Evolutionary conservation across 2,329 filamentous ascomycete species (phyloP).

Genomic region (Phialemoniopsis sp.): DNA sequence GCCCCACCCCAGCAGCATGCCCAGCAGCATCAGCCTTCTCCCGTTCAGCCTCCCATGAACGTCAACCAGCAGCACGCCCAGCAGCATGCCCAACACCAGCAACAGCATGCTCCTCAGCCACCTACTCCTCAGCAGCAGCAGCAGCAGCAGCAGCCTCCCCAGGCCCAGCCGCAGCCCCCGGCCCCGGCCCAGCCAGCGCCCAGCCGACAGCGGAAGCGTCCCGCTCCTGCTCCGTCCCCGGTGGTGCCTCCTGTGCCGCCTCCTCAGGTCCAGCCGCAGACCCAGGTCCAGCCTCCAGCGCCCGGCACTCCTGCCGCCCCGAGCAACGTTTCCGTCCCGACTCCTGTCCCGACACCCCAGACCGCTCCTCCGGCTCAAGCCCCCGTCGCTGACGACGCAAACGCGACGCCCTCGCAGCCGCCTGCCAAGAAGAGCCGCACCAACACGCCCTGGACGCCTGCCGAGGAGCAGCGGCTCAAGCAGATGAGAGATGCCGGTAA

Average conservation of each 20-base stretch:
- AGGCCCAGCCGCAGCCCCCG: constrained; percentile 18
- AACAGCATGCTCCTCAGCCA: constrained; percentile 21
- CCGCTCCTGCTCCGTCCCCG: constrained; percentile 22
- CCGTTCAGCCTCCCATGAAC: constrained; percentile 29
- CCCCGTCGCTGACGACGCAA: constrained; percentile 23
- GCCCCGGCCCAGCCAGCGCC: constrained; percentile 14
- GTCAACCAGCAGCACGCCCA: constrained; percentile 25
- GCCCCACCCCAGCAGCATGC: constrained; percentile 18
- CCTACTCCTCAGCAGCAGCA: constrained; percentile 21
- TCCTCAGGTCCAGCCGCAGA: constrained; percentile 13
- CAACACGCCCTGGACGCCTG: constrained; percentile 98
- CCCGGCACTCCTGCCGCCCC: constrained; percentile 20
- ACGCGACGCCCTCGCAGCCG: constrained; percentile 35
- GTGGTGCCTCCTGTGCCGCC: constrained; percentile 13
- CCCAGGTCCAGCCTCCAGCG: constrained; percentile 14
- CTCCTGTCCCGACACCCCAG: constrained; percentile 21
- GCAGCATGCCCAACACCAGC: constrained; percentile 27
- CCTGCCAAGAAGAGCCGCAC: constrained; percentile 88
- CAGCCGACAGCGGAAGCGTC: constrained; percentile 33
- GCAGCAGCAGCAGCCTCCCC: constrained; percentile 21
- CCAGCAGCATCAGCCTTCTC: constrained; percentile 23
- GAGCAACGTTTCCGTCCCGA: constrained; percentile 21
- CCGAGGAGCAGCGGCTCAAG: constrained; percentile 89
- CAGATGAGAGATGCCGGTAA: constrained; percentile 89
- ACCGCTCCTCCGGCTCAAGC: constrained; percentile 27